Base-by-base conservation (phyloP, 2,329 filamentous ascomycete species). In the Claviceps sorghi region DNA sequence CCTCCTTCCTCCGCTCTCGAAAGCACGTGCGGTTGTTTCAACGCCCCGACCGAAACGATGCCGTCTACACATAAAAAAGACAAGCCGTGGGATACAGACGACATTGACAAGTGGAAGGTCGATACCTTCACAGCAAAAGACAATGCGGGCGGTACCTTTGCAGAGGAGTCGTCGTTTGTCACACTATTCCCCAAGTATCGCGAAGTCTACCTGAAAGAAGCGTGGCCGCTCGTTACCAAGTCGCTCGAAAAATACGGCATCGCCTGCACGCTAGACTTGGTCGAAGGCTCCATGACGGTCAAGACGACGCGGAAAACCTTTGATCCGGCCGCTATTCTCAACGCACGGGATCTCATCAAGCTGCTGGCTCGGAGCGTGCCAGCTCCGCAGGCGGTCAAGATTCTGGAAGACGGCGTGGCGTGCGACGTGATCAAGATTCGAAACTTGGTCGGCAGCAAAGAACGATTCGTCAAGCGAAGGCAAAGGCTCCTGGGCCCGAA, bases 391-490 rank as follows among this genome's bases (percentile, higher is more conserved):
- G 93, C 93, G 3, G 70, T 98, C 60, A 95, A 94, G 69, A 95
- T 98, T 50, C 78, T 98, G 54, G 86, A 97, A 47, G 93, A 98
- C 66, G 88, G 84, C 29, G 77, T 91, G 48, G 90, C 90, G 11
- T 90, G 87, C 73, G 93, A 98, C 68, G 84, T 98, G 54, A 91
- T 98, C 73, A 97, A 96, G 74, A 94, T 96, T 60, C 79, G 89
- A 56, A 91, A 82, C 63, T 76, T 96, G 48, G 88, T 97, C 30
- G 78, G 86, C 56, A 96, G 91, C 69, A 96, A 96, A 69, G 90
- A 97, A 59, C 82, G 89, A 53, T 98, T 97, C 62, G 87, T 95
- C 50, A 98, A 98, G 75, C 78, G 93, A 52, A 80, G 93, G 48
- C 93, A 98, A 70, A 78, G 93, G 53, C 93, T 98, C 54, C 75